A percentile compares a stretch with the other conserved stretches of the same genome.
Evolutionary conservation across 148 eudicot genomes (phyloP).

Genomic region (Chenopodium album): DNA sequence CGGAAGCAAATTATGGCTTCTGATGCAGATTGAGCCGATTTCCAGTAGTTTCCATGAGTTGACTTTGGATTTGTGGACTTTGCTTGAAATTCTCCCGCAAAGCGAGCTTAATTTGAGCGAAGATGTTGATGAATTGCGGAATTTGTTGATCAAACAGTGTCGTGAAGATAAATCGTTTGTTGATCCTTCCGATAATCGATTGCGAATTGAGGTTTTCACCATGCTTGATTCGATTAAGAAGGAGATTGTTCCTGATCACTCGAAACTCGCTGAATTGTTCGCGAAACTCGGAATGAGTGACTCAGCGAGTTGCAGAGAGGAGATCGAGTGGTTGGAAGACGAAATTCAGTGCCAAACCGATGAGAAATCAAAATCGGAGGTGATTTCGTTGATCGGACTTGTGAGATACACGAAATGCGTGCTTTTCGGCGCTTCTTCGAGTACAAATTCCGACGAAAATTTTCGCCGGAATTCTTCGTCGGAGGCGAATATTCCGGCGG

Average conservation of each 20-base stretch:
- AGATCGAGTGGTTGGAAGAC: conserved; percentile 76
- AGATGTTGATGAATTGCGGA: conserved; percentile 61
- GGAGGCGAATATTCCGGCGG: conserved; percentile 61
- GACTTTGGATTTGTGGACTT: conserved; percentile 57
- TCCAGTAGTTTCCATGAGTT: conserved; percentile 56
- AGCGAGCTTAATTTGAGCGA: conserved; percentile 56
- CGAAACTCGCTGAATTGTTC: conserved; percentile 44
- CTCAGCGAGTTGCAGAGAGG: conserved; percentile 63
- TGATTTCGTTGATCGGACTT: conserved; percentile 65
- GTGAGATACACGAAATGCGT: conserved; percentile 85
- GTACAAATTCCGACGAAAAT: background rate
- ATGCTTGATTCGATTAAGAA: conserved; percentile 54
- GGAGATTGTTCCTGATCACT: conserved; percentile 65
- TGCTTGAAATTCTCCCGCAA: conserved; percentile 66
- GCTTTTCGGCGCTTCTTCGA: conserved; percentile 53
- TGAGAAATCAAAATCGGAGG: conserved; percentile 57
- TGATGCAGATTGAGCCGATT: conserved; percentile 50
- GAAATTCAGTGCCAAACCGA: conserved; percentile 69
- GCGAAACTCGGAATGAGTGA: conserved; percentile 51
- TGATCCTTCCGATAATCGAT: conserved; percentile 40
- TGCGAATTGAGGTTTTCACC: conserved; percentile 43
- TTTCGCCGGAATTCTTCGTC: conserved; percentile 36
- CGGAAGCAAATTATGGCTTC: conserved; percentile 76
- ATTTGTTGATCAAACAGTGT: conserved; percentile 61
- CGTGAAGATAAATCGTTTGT: conserved; percentile 26